These are phyloP conservation scores for Citrus inodora DNA, from an alignment of 345 rosid species.

Conservation along the genomic window DNA sequence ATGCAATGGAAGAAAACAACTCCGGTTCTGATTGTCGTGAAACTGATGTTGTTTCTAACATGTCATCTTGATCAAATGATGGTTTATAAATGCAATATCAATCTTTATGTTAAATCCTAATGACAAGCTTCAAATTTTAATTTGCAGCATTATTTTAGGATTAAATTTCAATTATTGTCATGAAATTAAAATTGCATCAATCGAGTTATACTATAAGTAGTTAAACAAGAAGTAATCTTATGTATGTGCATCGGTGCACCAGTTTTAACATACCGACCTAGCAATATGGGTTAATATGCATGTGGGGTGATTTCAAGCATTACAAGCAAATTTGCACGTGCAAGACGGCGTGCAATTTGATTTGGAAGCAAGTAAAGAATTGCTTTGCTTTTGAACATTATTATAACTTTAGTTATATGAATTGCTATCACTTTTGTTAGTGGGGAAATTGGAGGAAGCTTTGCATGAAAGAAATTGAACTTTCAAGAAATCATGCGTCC, in stretches of 20 bases:
- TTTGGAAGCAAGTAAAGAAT: neutral
- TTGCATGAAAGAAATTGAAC: slow-evolving; percentile 36
- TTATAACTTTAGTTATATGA: neutral
- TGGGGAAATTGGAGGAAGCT: slow-evolving; percentile 34
- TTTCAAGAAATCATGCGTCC: slow-evolving; percentile 13
- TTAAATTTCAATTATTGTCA: too few relatives aligned
- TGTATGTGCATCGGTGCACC: too few relatives aligned
- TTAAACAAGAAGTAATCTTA: too few relatives aligned
- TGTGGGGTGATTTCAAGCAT: neutral
- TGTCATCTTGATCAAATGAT: neutral
- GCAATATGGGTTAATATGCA: neutral
- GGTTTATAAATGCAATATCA: neutral
- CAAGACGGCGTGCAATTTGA: neutral
- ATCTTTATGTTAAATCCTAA: too few relatives aligned
- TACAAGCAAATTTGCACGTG: neutral
- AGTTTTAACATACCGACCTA: too few relatives aligned
- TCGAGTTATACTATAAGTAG: too few relatives aligned
- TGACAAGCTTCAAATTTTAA: neutral
- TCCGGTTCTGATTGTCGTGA: neutral
- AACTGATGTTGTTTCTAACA: neutral
- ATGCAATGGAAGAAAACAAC: too few relatives aligned
- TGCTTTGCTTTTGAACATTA: neutral
- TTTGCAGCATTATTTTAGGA: neutral
- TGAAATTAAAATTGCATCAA: too few relatives aligned
- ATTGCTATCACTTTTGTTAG: slow-evolving; percentile 1